Percentiles rank a stretch among this genome's conserved stretches.
These are phyloP conservation scores for Stentor roeselii DNA, from an alignment of 73 alveolate genomes.

Conservation along the genomic window DNA sequence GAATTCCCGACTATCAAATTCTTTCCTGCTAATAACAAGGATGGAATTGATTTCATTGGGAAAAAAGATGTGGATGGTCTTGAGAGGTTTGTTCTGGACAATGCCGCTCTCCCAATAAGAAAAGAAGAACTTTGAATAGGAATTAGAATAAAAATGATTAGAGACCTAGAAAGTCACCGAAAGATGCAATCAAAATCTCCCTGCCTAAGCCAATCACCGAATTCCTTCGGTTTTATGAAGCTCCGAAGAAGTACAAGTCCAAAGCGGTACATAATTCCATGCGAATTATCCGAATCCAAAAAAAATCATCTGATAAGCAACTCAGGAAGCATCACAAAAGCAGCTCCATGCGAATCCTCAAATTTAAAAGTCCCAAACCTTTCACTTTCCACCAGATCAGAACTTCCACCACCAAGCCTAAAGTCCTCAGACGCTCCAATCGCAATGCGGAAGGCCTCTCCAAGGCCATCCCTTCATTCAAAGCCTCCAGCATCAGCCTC, in stretches of 20 bases:
- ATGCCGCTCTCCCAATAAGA: not conserved
- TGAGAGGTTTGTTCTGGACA: not conserved
- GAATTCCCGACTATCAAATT: constrained; percentile 94
- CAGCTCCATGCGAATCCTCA: not conserved
- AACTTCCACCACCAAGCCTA: not conserved
- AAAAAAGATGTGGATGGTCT: not conserved
- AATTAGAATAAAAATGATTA: not conserved
- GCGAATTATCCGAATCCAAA: not conserved
- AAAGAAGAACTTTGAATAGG: not conserved
- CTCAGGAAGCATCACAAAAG: not conserved
- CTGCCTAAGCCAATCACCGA: not conserved
- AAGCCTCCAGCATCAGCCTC: no score
- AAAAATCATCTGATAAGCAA: not conserved
- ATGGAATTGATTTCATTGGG: not conserved
- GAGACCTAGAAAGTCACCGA: not conserved
- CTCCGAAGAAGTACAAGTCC: not conserved
- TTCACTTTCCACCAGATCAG: not conserved
- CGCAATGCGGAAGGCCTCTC: no score
- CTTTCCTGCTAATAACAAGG: constrained; percentile 30
- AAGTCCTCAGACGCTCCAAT: not conserved
- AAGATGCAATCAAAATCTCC: not conserved
- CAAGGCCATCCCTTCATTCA: no score
- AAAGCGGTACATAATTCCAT: not conserved
- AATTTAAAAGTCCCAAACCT: not conserved
- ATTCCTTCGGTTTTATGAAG: not conserved